Base-by-base conservation (phyloP, 441 rosid species). In the Aquilaria agallochum region DNA sequence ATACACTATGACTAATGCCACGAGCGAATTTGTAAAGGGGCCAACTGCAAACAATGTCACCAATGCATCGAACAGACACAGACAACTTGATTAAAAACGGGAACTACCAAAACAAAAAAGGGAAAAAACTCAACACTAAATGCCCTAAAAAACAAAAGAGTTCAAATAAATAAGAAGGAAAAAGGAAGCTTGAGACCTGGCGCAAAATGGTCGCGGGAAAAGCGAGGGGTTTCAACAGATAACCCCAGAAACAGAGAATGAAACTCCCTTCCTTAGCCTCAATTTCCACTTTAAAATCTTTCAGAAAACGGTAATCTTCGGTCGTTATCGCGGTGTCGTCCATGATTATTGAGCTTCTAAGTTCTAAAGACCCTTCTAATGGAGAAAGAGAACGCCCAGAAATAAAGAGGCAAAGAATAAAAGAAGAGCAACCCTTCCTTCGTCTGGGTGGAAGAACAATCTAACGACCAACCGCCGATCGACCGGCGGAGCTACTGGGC, bases 221-320 rank as follows among this genome's bases (percentile, higher is more conserved):
- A 15, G 81, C 52, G 31, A 85, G 63, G 75, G 73, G 63, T 53
- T 78, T 70, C 69, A 81, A 68, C 64, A 90, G 83, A 72, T 81
- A 90, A 76, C 83, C 69, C 95, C 93, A 90, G 68, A 81, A 90
- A 62, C 87, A 84, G 47, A 90, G 72, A 60, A 61, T 72, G 71
- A 84, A 83, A 60, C 80, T 55, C 46, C 64, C 80, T 31, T 68
- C 84, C 55, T 64, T 67, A 63, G 58, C 73, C 67, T 79, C 84
- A 58, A 80, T 71, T 67, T 83, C 86, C 65, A 79, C 72, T 59
- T 70, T 69, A 34, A 86, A 83, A 77, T 84, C 86, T 68, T 86
- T 82, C 3, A 90, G 78, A 58, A 71, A 65, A 64, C 65, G 61
- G 81, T 88, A 90, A 57, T 71, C 74, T 40, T 72, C 58, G 10